Evolutionary conservation across 148 eudicot genomes (phyloP).

Genomic region (Gaultheria prostrata): DNA sequence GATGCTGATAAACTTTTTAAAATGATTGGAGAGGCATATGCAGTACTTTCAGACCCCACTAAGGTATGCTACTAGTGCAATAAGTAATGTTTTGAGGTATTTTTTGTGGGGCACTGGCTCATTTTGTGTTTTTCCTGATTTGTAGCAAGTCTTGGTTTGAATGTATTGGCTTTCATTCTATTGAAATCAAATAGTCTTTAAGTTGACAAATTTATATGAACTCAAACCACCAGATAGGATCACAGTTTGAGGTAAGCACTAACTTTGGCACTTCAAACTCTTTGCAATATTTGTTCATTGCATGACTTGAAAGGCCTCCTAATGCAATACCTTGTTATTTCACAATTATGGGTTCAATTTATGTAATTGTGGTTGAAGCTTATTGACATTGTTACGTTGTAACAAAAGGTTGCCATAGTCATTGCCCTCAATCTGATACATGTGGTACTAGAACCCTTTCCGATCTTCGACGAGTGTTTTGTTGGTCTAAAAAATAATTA

Average conservation of each 20-base stretch:
- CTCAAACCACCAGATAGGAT: neutral
- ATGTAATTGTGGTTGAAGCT: neutral
- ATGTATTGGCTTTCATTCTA: conserved; percentile 6
- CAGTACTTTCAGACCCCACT: conserved; percentile 79
- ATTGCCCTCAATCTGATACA: neutral
- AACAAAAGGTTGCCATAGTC: neutral
- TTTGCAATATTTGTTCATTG: neutral
- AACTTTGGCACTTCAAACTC: neutral
- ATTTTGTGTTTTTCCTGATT: neutral
- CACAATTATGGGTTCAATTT: neutral
- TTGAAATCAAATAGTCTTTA: neutral
- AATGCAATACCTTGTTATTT: neutral
- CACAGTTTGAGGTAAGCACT: neutral
- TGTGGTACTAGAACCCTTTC: neutral
- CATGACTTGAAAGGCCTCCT: neutral
- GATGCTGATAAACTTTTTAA: conserved; percentile 89
- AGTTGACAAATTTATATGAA: neutral
- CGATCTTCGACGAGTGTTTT: neutral
- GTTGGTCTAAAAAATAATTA: neutral
- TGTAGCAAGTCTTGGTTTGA: neutral
- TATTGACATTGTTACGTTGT: neutral
- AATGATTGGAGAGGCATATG: conserved; percentile 90
- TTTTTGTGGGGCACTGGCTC: too few species aligned
- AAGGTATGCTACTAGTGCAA: conserved; percentile 45
- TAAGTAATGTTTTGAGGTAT: neutral